Evolutionary conservation across 192 early-diverging fungal species (phyloP).

Genomic region (Linnemannia zychae): DNA sequence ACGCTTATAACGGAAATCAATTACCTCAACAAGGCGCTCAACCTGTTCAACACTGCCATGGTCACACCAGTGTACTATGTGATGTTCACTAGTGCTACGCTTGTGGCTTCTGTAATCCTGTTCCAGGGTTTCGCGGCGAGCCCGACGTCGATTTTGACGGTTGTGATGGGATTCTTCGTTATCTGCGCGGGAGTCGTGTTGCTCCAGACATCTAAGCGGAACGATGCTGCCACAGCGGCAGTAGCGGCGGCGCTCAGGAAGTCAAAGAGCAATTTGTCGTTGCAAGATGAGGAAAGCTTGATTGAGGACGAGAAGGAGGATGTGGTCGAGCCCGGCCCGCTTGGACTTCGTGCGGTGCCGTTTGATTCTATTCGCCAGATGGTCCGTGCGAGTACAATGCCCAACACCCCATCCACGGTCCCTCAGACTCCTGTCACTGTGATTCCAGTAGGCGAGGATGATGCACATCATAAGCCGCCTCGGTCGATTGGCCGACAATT

Average conservation of each 20-base stretch:
- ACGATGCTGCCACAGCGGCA: not conserved
- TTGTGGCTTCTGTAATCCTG: conserved; percentile 74
- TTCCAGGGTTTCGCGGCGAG: conserved; percentile 73
- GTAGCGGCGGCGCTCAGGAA: conserved; percentile 10
- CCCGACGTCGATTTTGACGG: conserved; percentile 44
- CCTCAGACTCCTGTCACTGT: conserved; percentile 15
- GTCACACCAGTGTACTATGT: conserved; percentile 86
- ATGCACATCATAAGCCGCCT: not conserved
- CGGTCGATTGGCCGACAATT: not conserved
- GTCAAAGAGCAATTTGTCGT: conserved; percentile 20
- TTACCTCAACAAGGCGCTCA: conserved; percentile 80
- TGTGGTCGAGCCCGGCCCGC: conserved; percentile 38
- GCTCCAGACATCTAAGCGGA: conserved; percentile 61
- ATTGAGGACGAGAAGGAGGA: conserved; percentile 37
- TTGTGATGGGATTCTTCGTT: conserved; percentile 73
- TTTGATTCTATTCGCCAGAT: conserved; percentile 52
- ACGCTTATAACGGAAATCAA: conserved; percentile 73
- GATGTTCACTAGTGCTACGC: conserved; percentile 76
- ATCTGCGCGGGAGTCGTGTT: conserved; percentile 72
- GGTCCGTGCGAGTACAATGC: conserved; percentile 47
- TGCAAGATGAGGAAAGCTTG: conserved; percentile 9
- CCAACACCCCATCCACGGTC: not conserved
- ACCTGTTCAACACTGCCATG: conserved; percentile 78
- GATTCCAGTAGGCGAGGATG: not conserved
- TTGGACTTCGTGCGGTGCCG: conserved; percentile 47